Base-by-base conservation (phyloP, 805 yeast species). In the Candida silvicultrix region DNA sequence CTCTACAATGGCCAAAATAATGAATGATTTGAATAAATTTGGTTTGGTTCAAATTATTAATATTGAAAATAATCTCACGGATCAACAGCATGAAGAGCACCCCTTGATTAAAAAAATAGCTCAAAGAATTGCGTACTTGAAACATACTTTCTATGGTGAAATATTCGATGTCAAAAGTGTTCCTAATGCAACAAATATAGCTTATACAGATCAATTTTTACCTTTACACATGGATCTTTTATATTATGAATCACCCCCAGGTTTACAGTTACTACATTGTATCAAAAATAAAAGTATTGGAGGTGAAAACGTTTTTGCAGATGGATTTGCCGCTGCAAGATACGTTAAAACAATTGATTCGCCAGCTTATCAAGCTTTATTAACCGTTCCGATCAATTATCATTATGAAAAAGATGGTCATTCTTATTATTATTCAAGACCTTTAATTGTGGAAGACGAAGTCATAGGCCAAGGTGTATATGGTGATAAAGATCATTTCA, bases 171-270 rank as follows among this genome's bases (percentile, higher is more conserved):
- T 85, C 8, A 73, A 71, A 43, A 67, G 75, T 10, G 58, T 58
- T 3, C 71, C 74, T 4, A 68, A 70, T 45, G 84, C 89, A 12
- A 77, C 73, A 45, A 83, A 85, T 53, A 81, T 85, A 43, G 90
- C 90, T 5, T 78, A 83, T 56, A 81, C 94, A 5, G 70, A 74
- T 42, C 71, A 70, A 9, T 76, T 76, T 53, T 69, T 86, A 37
- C 89, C 89, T 2, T 68, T 85, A 42, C 95, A 85, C 55, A 85
- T 83, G 84, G 94, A 86, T 57, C 69, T 85, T 22, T 70, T 81
- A 40, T 85, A 85, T 64, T 80, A 84, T 57, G 90, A 85, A 59
- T 79, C 89, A 11, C 90, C 90, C 3, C 95, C 95, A 1, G 92
- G 92, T 0, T 65, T 85, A 39, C 90, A 85, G 61, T 60, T 83